Evolutionary conservation across 2,329 filamentous ascomycete species (phyloP), one percentile per base, ranked within the genome.

Genomic region (Fusarium dlaminii): DNA sequence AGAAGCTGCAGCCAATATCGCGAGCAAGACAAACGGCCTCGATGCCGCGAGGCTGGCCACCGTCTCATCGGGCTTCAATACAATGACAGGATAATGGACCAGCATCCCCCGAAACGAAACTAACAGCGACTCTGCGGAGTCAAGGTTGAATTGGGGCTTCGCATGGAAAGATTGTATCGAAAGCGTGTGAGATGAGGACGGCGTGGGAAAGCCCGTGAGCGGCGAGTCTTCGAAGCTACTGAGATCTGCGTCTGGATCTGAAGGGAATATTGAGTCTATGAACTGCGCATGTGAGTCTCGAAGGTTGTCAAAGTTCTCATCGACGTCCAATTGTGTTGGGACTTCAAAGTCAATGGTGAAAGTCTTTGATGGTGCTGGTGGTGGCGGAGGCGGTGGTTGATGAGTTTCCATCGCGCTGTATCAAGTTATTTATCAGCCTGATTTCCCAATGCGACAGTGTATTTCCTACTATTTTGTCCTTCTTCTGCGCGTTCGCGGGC

Each of bases 261-360:
- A 58, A 0, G 83, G 81, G 18, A 86, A 77, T 8, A 87, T 74
- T 13, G 76, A 75, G n/a, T 86, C 83, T 34, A 89, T 74, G 67
- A 80, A 83, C 9, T 74, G 73, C 43, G 83, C 82, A 68, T 89
- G 87, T 4, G 80, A 79, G 27, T 83, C 81, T 13, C 84, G 82
- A 11, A 90, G 79, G 3, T 75, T 75, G 29, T 87, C 84, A 40
- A 88, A 81, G 65, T 80, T 80, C 55, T 83, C 81, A 29, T 80
- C 79, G 2, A 81, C 73, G 15, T 86, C 83, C 11, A 83, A 79
- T 39, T 78, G 80, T 11, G 79, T 80, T 0, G 85, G 80, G 75
- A 89, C 82, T 61, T 84, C 82, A 77, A 88, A 87, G 80, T 89
- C 84, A 76, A 88, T 87, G 74, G 83, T 87, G 76, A 88, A 88